These are phyloP conservation scores for Brassica nigra DNA, from an alignment of 345 rosid genomes.

Conservation along the genomic window DNA sequence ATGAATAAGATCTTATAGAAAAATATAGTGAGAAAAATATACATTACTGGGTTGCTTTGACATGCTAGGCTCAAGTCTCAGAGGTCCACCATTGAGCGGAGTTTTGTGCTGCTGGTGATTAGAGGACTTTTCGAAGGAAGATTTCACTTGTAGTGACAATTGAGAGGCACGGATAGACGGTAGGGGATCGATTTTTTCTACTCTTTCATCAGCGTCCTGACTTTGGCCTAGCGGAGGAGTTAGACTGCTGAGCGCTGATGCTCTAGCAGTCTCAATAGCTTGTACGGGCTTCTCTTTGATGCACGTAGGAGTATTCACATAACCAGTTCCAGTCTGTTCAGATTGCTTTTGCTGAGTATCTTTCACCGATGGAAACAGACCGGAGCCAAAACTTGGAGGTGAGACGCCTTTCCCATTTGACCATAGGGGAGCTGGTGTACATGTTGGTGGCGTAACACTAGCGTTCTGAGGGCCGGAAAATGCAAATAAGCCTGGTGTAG, in stretches of 20 bases:
- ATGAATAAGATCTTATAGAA: neutral
- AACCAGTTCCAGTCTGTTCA: conserved; percentile 39
- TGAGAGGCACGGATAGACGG: conserved; percentile 57
- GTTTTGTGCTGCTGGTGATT: conserved; percentile 48
- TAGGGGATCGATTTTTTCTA: conserved; percentile 60
- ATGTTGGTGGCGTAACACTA: conserved; percentile 45
- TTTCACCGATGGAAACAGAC: conserved; percentile 41
- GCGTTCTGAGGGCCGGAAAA: conserved; percentile 42
- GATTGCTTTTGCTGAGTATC: conserved; percentile 40
- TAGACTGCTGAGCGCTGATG: conserved; percentile 37
- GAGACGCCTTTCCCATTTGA: conserved; percentile 45
- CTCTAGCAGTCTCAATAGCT: conserved; percentile 40
- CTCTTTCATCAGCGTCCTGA: conserved; percentile 39
- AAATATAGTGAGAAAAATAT: conserved; percentile 31
- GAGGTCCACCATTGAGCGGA: conserved; percentile 41
- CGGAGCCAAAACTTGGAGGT: conserved; percentile 40
- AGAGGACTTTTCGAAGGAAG: conserved; percentile 54
- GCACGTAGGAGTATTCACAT: conserved; percentile 42
- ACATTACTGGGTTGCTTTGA: conserved; percentile 81
- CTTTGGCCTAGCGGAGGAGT: conserved; percentile 42
- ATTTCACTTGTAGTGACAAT: conserved; percentile 52
- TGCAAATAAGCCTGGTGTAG: conserved; percentile 36
- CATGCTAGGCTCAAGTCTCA: conserved; percentile 56
- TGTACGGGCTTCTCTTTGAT: conserved; percentile 48
- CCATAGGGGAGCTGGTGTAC: conserved; percentile 50